Base-by-base conservation (phyloP, 345 rosid species). In the Salix arbutifolia region DNA sequence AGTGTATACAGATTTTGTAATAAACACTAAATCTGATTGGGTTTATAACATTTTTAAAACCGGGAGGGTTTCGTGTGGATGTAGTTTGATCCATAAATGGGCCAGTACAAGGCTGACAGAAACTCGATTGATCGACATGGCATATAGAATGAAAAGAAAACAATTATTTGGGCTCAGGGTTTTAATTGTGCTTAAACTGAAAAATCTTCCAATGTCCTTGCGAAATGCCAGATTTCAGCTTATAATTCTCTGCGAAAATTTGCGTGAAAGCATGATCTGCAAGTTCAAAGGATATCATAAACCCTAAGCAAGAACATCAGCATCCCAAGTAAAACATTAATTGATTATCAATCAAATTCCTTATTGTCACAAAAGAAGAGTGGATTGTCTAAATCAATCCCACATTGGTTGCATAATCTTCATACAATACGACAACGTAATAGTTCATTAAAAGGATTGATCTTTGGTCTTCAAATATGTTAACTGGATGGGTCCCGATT, bases 401-500 rank as follows among this genome's bases (percentile, higher is more conserved):
- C 70, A 37, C 70, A 37, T 67, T 3, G 46, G 23, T 67, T 5
- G 14, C 30, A 21, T 38, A 35, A 67, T n/a, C 48, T 67, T 38
- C 50, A 26, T 52, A 7, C 38, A 37, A 67, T 67, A 67, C 2
- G 50, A 38, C 46, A 67, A 11, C 23, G 70, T 37, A 18, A 67
- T 67, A 67, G 21, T 37, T 35, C 13, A 18, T 35, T 67, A 67
- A 67, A 26, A 44, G 25, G 13, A 67, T 4, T 4, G n/a, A 44
- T 6, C 2, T n/a, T 7, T 44, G 8, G 26, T 23, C 33, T 69
- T 69, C 72, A 69, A 37, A 25, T 44, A 26, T 16, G 26, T 69
- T 69, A 61, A 53, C 68, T n/a, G 46, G 18, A 37, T 37, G 68
- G 76, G 66, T 67, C 53, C 76, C 66, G 23, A 61, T 52, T 52